phyloP scores from a whole-genome alignment of 1,139 yeast species.

The Yamadazyma spencermartinsiae region DNA sequence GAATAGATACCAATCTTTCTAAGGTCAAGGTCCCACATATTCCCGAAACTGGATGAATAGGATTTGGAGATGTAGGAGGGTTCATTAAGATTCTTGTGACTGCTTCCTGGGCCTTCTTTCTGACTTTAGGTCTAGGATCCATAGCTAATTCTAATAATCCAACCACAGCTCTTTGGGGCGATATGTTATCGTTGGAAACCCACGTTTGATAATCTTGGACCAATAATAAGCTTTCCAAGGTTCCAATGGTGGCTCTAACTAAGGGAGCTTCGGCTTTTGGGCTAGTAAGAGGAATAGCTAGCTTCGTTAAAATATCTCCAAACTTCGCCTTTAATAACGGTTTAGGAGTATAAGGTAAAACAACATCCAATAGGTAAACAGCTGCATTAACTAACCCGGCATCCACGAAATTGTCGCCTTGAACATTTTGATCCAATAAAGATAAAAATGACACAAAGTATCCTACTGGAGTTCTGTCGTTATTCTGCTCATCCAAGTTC shows the following conservation, averaged over 20 bases:
- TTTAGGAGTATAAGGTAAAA: slow-evolving; percentile 74
- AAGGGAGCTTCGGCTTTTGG: slow-evolving; percentile 81
- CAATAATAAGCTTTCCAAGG: slow-evolving; percentile 72
- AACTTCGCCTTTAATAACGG: slow-evolving; percentile 70
- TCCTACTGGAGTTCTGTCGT: slow-evolving; percentile 61
- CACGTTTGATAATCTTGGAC: slow-evolving; percentile 84
- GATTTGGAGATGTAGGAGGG: slow-evolving; percentile 82
- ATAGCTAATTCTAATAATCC: slow-evolving; percentile 79
- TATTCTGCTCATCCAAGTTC: slow-evolving; percentile 71
- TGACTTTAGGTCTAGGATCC: slow-evolving; percentile 92
- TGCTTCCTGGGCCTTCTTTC: slow-evolving; percentile 94
- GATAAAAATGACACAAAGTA: slow-evolving; percentile 85
- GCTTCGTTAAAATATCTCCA: slow-evolving; percentile 70
- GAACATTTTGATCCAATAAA: slow-evolving; percentile 72
- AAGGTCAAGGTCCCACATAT: slow-evolving; percentile 71
- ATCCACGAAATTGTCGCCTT: slow-evolving; percentile 56
- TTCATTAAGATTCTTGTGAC: slow-evolving; percentile 57
- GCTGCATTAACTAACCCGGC: slow-evolving; percentile 68
- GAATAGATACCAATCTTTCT: slow-evolving; percentile 49
- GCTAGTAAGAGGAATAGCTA: slow-evolving; percentile 78
- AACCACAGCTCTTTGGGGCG: slow-evolving; percentile 79
- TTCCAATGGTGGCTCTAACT: slow-evolving; percentile 80
- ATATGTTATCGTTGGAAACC: slow-evolving; percentile 54
- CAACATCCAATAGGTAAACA: slow-evolving; percentile 77
- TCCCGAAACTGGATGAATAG: slow-evolving; percentile 73